These are phyloP conservation scores for Auriscalpium microsporum DNA, from an alignment of 768 basidiomycete species.

Conservation along the genomic window DNA sequence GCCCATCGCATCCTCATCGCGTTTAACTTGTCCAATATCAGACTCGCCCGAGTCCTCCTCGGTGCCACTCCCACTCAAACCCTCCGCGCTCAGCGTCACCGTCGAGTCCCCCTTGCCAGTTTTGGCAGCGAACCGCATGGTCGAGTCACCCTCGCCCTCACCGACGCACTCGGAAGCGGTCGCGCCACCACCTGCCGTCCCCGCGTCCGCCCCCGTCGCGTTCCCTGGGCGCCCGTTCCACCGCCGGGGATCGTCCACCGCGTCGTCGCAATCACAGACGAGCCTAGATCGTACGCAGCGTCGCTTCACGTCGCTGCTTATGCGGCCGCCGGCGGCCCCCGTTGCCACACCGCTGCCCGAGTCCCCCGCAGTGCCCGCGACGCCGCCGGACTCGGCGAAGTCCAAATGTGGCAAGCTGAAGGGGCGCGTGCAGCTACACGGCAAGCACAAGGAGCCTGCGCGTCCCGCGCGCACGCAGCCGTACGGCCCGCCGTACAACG, in stretches of 20 bases:
- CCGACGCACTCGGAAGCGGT: neutral
- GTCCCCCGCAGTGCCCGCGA: neutral
- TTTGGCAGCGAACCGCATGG: neutral
- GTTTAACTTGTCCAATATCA: too few relatives aligned
- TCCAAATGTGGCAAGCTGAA: neutral
- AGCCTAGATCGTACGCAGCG: neutral
- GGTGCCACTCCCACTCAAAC: too few relatives aligned
- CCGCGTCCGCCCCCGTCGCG: neutral
- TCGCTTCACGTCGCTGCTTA: neutral
- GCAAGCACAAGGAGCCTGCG: neutral
- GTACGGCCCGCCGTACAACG: conserved; percentile 14
- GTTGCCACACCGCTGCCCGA: neutral
- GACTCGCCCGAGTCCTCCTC: too few relatives aligned
- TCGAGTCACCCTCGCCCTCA: neutral
- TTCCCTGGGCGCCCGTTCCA: neutral
- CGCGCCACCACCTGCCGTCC: neutral
- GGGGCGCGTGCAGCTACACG: neutral
- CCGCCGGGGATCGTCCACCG: neutral
- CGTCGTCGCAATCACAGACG: neutral
- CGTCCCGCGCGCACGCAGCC: conserved; percentile 14
- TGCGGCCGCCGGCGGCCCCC: neutral
- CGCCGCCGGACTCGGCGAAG: neutral
- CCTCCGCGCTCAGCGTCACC: too few relatives aligned
- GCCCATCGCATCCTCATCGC: neutral
- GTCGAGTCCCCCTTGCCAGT: too few relatives aligned